Percentiles rank a stretch among this genome's conserved stretches.
Evolutionary conservation across 805 yeast genomes (phyloP).

Genomic region (Dipodascus albidus): DNA sequence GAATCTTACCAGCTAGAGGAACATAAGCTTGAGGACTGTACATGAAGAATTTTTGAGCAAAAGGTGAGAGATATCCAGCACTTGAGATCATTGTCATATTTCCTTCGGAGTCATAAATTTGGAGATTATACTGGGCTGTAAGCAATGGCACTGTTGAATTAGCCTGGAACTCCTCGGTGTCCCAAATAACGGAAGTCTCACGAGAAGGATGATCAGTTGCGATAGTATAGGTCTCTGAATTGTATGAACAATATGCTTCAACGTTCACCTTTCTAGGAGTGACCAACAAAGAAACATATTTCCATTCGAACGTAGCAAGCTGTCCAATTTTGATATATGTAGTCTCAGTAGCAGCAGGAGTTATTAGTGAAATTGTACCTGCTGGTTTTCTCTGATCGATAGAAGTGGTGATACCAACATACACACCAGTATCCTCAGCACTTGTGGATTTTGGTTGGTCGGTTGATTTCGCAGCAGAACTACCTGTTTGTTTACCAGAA

Average conservation of each 20-base stretch:
- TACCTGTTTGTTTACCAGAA: neutral
- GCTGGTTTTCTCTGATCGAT: constrained; percentile 27
- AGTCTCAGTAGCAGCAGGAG: constrained; percentile 25
- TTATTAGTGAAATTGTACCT: constrained; percentile 25
- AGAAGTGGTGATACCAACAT: constrained; percentile 13
- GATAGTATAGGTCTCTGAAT: constrained; percentile 27
- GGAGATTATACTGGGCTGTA: constrained; percentile 27
- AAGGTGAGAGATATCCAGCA: constrained; percentile 27
- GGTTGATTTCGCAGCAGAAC: neutral
- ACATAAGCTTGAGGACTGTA: constrained; percentile 28
- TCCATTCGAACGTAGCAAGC: constrained; percentile 30
- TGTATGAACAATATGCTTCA: constrained; percentile 27
- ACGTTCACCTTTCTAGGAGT: constrained; percentile 28
- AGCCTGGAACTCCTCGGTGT: constrained; percentile 23
- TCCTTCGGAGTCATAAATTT: constrained; percentile 25
- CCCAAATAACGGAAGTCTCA: constrained; percentile 26
- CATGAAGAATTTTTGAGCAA: constrained; percentile 24
- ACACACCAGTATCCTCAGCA: neutral
- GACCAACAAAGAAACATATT: constrained; percentile 25
- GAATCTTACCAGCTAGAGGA: constrained; percentile 20
- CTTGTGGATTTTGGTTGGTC: neutral
- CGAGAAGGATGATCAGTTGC: constrained; percentile 23
- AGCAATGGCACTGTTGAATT: constrained; percentile 16
- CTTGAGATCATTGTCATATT: constrained; percentile 19
- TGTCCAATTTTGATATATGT: constrained; percentile 29